Base-by-base conservation (phyloP, 2,329 filamentous ascomycete species). In the Aspergillus texensis region DNA sequence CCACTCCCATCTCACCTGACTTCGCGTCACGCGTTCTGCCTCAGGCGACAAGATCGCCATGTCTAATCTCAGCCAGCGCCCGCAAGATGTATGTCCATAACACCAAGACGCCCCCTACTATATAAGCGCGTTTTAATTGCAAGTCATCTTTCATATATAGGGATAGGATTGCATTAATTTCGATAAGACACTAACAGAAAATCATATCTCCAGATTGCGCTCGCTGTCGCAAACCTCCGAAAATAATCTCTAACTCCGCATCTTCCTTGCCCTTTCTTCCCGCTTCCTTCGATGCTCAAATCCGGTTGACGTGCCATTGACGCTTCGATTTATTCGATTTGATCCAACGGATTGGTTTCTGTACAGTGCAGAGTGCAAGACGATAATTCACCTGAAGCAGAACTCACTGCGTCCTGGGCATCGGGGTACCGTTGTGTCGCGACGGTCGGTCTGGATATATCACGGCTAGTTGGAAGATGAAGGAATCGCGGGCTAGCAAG, bases 401-500 rank as follows among this genome's bases (percentile, higher is more conserved):
- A 3, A 30, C 19, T 52, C 28, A 30, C 48, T 52, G 32, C 28
- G 48, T 34, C 48, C 21, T 16, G 11, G 16, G 19, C 48, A 12
- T 19, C 52, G 12, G 32, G 32, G 30, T 26, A 6, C 10, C 11
- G 36, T 26, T 26, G 32, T n/a, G 19, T 52, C 48, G 28, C 48
- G 28, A 52, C 26, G 4, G 21, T 60, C 10, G 24, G 21, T 12
- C n/a, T 16, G 36, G 9, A 32, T 43, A 61, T n/a, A 60, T 10
- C 34, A 30, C 41, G 21, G 8, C 41, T 32, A 36, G 53, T 53
- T 24, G 36, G 54, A 64, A 63, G 45, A 78, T 78, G 76, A 75
- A 68, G 55, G 74, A 77, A 41, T 66, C 73, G n/a, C 74, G 74
- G 36, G 70, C 75, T 24, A 67, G 70, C 28, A 79, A 79, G 64